Percentiles rank a stretch among this genome's conserved stretches.
phyloP scores from a whole-genome alignment of 768 basidiomycete species.

The Tulasnella sp. region DNA sequence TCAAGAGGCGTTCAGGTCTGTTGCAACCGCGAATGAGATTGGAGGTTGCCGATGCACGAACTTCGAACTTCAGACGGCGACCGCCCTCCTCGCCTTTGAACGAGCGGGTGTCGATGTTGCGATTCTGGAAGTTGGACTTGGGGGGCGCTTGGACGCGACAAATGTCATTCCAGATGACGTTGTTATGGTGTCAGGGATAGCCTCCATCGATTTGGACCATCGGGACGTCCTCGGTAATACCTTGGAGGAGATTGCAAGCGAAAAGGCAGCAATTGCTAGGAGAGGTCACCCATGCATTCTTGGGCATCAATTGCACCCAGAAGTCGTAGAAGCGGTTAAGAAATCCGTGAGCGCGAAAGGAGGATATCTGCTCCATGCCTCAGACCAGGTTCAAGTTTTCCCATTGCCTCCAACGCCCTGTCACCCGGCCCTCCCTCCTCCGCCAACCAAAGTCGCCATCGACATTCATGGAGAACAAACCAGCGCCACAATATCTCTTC shows the following conservation, averaged over 20 bases:
- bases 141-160: conserved; percentile 87
- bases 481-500: conserved; percentile 56
- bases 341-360: conserved; percentile 43
- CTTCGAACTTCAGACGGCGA: conserved; percentile 84
- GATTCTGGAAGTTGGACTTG: conserved; percentile 93
- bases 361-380: conserved; percentile 37
- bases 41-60: conserved; percentile 51
- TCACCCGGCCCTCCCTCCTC: not conserved
- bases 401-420: not conserved
- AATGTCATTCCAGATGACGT: conserved; percentile 72
- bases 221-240: conserved; percentile 82
- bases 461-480: conserved; percentile 33
- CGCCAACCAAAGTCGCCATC: not conserved
- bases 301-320: conserved; percentile 54
- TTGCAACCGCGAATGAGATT: conserved; percentile 48
- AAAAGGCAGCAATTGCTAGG: conserved; percentile 81
- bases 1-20: conserved; percentile 41
- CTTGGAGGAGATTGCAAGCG: conserved; percentile 63
- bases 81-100: conserved; percentile 75
- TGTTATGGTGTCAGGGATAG: conserved; percentile 75
- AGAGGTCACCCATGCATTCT: conserved; percentile 58
- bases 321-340: conserved; percentile 40
- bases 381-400: conserved; percentile 30
- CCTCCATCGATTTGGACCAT: conserved; percentile 89
- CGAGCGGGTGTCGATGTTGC: conserved; percentile 65